Evolutionary conservation across 1,284 basidiomycete genomes (phyloP).

Genomic region (Schizophyllum amplum): DNA sequence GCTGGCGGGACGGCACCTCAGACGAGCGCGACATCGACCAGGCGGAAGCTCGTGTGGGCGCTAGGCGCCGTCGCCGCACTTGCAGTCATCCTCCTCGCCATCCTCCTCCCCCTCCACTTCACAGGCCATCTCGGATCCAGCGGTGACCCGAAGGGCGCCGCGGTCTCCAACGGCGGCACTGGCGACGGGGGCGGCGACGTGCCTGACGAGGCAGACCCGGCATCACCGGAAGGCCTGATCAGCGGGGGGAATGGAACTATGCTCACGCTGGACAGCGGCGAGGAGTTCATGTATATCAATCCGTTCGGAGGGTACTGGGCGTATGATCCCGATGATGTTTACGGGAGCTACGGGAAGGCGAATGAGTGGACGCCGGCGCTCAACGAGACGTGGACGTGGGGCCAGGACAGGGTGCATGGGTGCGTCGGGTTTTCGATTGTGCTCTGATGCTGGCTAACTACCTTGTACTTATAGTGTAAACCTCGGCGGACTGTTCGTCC

Average conservation of each 20-base stretch:
- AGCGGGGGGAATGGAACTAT: slow-evolving; percentile 9
- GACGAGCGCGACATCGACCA: slow-evolving; percentile 1
- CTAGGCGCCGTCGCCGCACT: slow-evolving; percentile 3
- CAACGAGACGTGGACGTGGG: slow-evolving; percentile 12
- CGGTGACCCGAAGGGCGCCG: background rate
- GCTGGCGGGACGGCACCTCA: too few relatives aligned
- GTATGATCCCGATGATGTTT: slow-evolving; percentile 7
- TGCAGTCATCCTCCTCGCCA: slow-evolving; percentile 4
- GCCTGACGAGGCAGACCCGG: background rate
- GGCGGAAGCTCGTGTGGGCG: slow-evolving; percentile 2
- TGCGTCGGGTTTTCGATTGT: too few relatives aligned
- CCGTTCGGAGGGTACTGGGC: slow-evolving; percentile 8
- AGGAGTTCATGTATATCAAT: slow-evolving; percentile 8
- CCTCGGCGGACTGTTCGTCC: slow-evolving; percentile 63
- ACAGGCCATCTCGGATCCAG: slow-evolving; percentile 7
- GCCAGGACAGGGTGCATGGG: slow-evolving; percentile 6
- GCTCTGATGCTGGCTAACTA: background rate
- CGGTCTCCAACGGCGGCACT: background rate
- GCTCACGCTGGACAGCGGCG: slow-evolving; percentile 2
- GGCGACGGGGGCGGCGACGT: too few relatives aligned
- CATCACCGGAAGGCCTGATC: background rate
- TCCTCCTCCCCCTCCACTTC: slow-evolving; percentile 12
- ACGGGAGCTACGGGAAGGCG: slow-evolving; percentile 3
- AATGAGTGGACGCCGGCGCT: slow-evolving; percentile 10
- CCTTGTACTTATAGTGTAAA: slow-evolving; percentile 40